phyloP scores from a whole-genome alignment of 495 filamentous ascomycete genomes.

The Aspergillus cavernicola region DNA sequence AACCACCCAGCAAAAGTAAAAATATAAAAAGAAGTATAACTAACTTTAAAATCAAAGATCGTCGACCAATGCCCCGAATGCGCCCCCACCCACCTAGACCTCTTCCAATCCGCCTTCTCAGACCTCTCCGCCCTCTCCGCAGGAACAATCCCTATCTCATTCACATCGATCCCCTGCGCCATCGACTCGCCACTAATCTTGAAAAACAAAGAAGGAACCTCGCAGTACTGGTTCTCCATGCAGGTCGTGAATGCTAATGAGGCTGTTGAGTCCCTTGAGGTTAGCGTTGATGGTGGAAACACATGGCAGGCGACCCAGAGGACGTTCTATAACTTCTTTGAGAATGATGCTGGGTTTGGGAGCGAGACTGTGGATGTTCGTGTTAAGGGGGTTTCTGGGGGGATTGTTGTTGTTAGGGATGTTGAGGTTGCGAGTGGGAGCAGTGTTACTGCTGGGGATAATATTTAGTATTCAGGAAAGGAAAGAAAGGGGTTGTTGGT shows the following conservation, averaged over 20 bases:
- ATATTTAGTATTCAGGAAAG: too few relatives aligned
- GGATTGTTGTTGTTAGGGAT: conserved; percentile 29
- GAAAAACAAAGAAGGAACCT: conserved; percentile 55
- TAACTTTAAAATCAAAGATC: conserved; percentile 45
- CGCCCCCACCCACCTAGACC: conserved; percentile 53
- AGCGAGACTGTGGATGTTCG: conserved; percentile 48
- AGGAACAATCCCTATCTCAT: conserved; percentile 54
- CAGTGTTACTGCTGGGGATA: background rate
- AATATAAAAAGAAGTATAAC: background rate
- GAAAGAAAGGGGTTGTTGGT: too few relatives aligned
- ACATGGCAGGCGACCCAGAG: conserved; percentile 50
- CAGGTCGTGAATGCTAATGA: conserved; percentile 57
- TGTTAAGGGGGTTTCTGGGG: conserved; percentile 49
- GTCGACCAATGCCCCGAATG: conserved; percentile 61
- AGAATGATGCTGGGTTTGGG: conserved; percentile 51
- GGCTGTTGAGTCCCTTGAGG: conserved; percentile 48
- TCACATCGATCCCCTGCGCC: conserved; percentile 48
- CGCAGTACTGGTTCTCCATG: conserved; percentile 54
- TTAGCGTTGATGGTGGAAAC: conserved; percentile 53
- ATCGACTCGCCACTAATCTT: conserved; percentile 49
- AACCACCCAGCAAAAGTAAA: background rate
- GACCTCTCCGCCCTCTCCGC: conserved; percentile 39
- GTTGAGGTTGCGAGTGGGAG: conserved; percentile 23
- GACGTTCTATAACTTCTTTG: conserved; percentile 58
- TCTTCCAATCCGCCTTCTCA: conserved; percentile 54